Base-by-base conservation (phyloP, 2,329 filamentous ascomycete species). In the Bipolaris victoriae region DNA sequence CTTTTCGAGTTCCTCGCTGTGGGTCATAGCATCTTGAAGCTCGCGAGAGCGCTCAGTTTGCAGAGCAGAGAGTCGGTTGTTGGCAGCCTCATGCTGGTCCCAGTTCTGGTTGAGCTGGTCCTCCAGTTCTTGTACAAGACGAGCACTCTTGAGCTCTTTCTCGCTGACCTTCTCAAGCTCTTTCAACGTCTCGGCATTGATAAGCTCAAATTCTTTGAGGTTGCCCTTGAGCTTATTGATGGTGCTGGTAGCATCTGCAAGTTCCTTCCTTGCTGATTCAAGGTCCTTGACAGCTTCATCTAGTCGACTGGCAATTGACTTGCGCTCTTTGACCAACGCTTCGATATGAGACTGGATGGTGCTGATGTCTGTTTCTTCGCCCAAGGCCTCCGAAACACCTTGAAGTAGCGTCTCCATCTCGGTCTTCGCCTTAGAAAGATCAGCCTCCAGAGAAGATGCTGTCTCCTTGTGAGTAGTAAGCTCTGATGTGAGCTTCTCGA, bases 61-160 rank as follows among this genome's bases (percentile, higher is more conserved):
- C 52, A 82, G 75, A 58, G 90, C 88, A 50, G 93, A 97, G 51
- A 98, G 81, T 52, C 94, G 88, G 79, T 97, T 96, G 76, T 86
- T 92, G 11, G 89, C 88, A 58, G 87, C 82, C 72, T 97, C 91
- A 58, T 94, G 92, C 74, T 97, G 91, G 71, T 99, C 95, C 77
- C 92, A 99, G 79, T 95, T 97, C 74, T 85, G 91, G 72, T 94
- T 93, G 52, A 99, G 87, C 77, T 99, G 95, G 69, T 98, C 94
- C 77, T 99, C 95, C 5, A 99, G 87, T 78, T 99, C 94, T 75
- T 98, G 92, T 7, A 99, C 91, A 11, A 99, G 82, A 20, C 92
- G 88, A 40, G 91, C 90, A 76, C 95, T 96, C 83, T 96, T 97
- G 80, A 92, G 89, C 82, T 96, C 96, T 78, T 86, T 86, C 15